Conservation (phyloP, 805 yeast genomes). For the Zygoascus ofunaensis region DNA sequence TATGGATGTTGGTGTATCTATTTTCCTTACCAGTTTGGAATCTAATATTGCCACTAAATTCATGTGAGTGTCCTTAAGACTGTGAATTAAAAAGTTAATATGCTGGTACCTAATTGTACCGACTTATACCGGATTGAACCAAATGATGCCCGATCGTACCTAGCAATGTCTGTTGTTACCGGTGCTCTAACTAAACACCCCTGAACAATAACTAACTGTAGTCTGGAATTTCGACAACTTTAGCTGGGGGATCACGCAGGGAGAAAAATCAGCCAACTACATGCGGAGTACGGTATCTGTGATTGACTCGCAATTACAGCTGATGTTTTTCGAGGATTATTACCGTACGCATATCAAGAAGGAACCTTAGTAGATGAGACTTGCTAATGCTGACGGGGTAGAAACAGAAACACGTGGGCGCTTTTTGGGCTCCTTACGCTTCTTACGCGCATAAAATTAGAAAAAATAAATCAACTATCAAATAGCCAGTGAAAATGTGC, state of each 20-base stretch:
- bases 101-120: background rate
- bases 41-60: constrained; percentile 73
- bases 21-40: constrained; percentile 90
- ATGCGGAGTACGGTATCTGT: background rate
- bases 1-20: constrained; percentile 74
- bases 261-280: background rate
- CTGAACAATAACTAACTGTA: constrained; percentile 9
- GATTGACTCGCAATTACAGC: background rate
- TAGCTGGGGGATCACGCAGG: constrained; percentile 84
- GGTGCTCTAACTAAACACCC: background rate
- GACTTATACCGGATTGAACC: background rate
- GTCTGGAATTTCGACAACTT: constrained; percentile 91
- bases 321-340: constrained; percentile 1
- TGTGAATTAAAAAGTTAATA: background rate
- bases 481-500: no score
- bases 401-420: no score
- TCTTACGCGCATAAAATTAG: no score
- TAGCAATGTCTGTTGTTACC: background rate
- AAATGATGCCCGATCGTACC: background rate
- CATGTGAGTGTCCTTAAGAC: constrained; percentile 40
- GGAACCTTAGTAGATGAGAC: no score
- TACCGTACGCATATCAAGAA: background rate
- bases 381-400: no score
- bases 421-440: no score
- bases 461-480: no score